Evolutionary conservation across 805 yeast genomes (phyloP).

Genomic region (Phaffomyces antillensis): DNA sequence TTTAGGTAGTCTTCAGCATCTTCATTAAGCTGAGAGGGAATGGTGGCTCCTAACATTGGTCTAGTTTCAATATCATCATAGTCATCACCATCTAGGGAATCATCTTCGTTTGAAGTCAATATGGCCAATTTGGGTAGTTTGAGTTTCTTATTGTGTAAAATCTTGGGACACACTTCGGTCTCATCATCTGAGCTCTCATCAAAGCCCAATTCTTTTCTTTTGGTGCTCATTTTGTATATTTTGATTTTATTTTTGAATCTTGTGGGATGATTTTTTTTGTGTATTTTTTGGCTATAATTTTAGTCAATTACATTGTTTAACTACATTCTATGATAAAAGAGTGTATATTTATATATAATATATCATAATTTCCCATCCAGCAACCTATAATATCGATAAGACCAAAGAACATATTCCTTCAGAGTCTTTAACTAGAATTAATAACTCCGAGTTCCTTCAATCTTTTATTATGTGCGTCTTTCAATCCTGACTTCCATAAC

Average conservation of each 20-base stretch:
- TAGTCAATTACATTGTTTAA: background rate
- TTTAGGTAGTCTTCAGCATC: slow-evolving; percentile 21
- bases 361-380: too few relatives aligned
- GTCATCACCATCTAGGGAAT: slow-evolving; percentile 17
- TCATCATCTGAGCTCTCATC: slow-evolving; percentile 10
- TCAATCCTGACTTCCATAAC: slow-evolving; percentile 46
- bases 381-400: too few relatives aligned
- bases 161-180: background rate
- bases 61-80: slow-evolving; percentile 8
- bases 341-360: background rate
- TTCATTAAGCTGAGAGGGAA: too few relatives aligned
- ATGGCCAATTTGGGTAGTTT: slow-evolving; percentile 11
- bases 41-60: too few relatives aligned
- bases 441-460: slow-evolving; percentile 61
- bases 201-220: slow-evolving; percentile 16
- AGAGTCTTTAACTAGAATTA: background rate
- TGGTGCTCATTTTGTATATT: slow-evolving; percentile 4
- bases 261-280: background rate
- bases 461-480: slow-evolving; percentile 20
- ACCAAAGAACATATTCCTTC: too few relatives aligned
- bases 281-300: background rate
- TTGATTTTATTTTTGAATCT: background rate
- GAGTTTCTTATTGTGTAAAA: slow-evolving; percentile 1
- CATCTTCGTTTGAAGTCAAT: slow-evolving; percentile 5
- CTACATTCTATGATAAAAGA: background rate